phyloP scores from a whole-genome alignment of 1,284 basidiomycete genomes.

The Ceratobasidium papillatum region DNA sequence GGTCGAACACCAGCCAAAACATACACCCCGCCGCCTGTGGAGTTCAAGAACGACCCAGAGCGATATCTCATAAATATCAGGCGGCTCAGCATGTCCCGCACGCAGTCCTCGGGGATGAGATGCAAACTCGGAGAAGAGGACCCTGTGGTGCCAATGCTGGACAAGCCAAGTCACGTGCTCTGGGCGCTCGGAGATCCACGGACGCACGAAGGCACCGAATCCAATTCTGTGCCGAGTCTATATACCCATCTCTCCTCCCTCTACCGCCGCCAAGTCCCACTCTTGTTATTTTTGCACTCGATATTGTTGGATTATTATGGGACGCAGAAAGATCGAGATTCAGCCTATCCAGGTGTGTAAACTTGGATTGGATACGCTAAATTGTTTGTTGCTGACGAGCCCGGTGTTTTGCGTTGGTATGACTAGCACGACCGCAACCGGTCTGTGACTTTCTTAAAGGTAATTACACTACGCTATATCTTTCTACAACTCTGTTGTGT shows the following conservation, averaged over 20 bases:
- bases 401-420: conserved; percentile 46
- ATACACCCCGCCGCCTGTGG: no score
- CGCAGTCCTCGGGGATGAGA: background rate
- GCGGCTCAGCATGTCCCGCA: background rate
- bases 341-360: conserved; percentile 80
- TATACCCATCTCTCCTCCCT: conserved; percentile 6
- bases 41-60: no score
- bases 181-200: conserved; percentile 24
- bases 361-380: background rate
- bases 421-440: conserved; percentile 87
- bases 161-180: conserved; percentile 3
- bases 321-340: conserved; percentile 89
- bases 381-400: conserved; percentile 48
- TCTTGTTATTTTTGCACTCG: conserved; percentile 19
- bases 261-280: conserved; percentile 18
- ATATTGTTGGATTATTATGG: conserved; percentile 60
- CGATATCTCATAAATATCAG: background rate
- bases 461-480: conserved; percentile 49
- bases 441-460: conserved; percentile 91
- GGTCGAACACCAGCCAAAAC: background rate
- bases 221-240: conserved; percentile 2
- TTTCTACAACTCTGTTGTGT: conserved; percentile 42
- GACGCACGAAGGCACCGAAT: background rate
- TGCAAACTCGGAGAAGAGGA: background rate
- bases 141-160: background rate